Conservation (phyloP, 495 filamentous ascomycete genomes). For the Alectoria sarmentosa region DNA sequence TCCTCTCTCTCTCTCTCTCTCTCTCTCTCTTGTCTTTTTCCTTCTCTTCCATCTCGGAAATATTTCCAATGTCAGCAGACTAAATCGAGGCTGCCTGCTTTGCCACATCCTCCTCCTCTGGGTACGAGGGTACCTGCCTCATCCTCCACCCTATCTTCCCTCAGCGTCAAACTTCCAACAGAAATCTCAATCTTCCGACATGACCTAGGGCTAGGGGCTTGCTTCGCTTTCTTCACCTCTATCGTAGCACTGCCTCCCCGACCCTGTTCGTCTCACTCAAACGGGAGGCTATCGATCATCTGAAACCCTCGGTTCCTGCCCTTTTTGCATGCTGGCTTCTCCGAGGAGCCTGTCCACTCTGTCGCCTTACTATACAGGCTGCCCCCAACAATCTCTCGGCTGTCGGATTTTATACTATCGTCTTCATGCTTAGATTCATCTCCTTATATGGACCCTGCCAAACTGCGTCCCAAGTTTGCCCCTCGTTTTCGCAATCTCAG, state of each 20-base stretch:
- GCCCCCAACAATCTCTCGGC: too few relatives aligned
- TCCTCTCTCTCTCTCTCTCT: too few relatives aligned
- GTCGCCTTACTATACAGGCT: too few relatives aligned
- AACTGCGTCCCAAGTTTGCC: too few relatives aligned
- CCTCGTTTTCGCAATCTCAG: too few relatives aligned
- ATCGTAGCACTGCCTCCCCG: not conserved
- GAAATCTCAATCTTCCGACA: not conserved
- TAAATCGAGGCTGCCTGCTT: not conserved
- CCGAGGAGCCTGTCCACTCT: too few relatives aligned
- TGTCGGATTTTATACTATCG: too few relatives aligned
- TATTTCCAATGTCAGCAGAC: not conserved
- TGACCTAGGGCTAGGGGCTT: too few relatives aligned
- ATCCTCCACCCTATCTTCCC: not conserved
- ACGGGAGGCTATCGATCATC: not conserved
- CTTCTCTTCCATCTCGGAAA: not conserved
- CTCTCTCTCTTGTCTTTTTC: not conserved
- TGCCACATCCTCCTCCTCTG: slow-evolving; percentile 7
- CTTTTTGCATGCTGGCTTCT: too few relatives aligned
- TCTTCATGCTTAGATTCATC: too few relatives aligned
- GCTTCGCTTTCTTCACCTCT: slow-evolving; percentile 2
- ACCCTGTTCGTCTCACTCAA: too few relatives aligned
- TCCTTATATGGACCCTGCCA: too few relatives aligned
- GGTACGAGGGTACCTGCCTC: not conserved
- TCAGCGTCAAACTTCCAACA: not conserved
- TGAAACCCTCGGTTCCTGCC: not conserved